Evolutionary conservation across 1,139 yeast species (phyloP).

Genomic region (Meyerozyma carpophila): DNA sequence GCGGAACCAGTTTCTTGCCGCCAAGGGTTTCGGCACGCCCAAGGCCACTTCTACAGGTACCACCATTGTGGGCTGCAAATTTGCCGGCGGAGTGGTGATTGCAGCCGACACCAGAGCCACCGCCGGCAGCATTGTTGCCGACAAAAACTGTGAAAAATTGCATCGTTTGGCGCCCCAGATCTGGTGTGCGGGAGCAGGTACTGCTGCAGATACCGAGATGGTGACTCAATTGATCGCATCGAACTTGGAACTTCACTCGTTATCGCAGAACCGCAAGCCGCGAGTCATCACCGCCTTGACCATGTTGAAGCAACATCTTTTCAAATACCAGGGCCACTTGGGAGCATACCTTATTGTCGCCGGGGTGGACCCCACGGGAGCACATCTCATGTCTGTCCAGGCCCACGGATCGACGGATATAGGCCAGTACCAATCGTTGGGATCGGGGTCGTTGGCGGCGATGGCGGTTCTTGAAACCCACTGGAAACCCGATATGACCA

Average conservation of each 20-base stretch:
- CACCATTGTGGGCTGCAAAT: constrained; percentile 93
- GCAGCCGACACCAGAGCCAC: constrained; percentile 99
- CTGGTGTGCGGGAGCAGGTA: constrained; percentile 99
- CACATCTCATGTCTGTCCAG: constrained; percentile 86
- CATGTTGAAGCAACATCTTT: constrained; percentile 88
- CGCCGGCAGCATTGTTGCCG: constrained; percentile 93
- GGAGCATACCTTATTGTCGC: constrained; percentile 97
- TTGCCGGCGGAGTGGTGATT: constrained; percentile 88
- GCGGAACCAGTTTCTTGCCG: constrained; percentile 69
- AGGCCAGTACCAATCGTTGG: constrained; percentile 87
- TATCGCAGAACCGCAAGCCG: constrained; percentile 80
- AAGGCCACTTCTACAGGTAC: constrained; percentile 97
- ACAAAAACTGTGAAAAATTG: constrained; percentile 93
- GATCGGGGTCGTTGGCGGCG: constrained; percentile 98
- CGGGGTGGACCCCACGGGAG: constrained; percentile 95
- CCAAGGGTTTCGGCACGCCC: constrained; percentile 73
- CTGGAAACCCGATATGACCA: constrained; percentile 74
- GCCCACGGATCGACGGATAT: constrained; percentile 98
- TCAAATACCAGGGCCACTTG: constrained; percentile 93
- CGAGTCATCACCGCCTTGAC: constrained; percentile 93
- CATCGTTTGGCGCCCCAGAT: constrained; percentile 89
- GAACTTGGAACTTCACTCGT: constrained; percentile 82
- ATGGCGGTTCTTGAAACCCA: constrained; percentile 93
- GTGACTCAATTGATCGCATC: constrained; percentile 90
- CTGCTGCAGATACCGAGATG: constrained; percentile 99